Base-by-base conservation (phyloP, 495 filamentous ascomycete genomes). In the Lasiosphaeria hispida region DNA sequence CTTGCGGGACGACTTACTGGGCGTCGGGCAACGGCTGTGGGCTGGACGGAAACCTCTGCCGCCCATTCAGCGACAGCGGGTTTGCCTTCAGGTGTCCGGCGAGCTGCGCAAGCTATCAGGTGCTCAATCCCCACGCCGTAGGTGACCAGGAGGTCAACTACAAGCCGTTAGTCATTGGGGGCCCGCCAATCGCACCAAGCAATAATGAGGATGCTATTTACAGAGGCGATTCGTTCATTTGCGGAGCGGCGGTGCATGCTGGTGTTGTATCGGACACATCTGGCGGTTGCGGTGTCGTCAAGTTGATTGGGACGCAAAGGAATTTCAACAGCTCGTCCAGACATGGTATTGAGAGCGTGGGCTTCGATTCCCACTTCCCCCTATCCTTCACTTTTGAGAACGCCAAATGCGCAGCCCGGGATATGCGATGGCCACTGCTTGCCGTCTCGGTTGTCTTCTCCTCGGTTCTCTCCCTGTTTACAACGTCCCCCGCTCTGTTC, bases 151-250 rank as follows among this genome's bases (percentile, higher is more conserved):
- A 88, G 35, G 72, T 90, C 53, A 77, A 83, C 40, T 95, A 93
- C 65, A 73, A 76, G 53, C 80, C 84, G 0, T 75, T 92, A 44
- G 85, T 96, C 0, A 80, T 96, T 36, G 91, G 91, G 23, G 90
- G 89, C 0, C 85, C 88, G 5, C 68, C 79, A 6, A 70, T 75
- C n/a, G 70, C 73, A 3, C 57, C 70, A 10, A 69, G 69, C 38
- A 69, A 72, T 10, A 66, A 67, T 13, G 65, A 38, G 48, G 43
- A 79, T 45, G 74, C 80, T 0, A 66, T 87, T 14, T 96, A 96
- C 67, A 83, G 91, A 2, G 87, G 86, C 1, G 91, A 95, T 67
- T 92, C 89, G 40, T 92, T 90, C 65, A 84, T 95, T 53, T 95
- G 90, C 65, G 83, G 85, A 52, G 77, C 90, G 10, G 90, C 89